These are phyloP conservation scores for Puccinia hordei DNA, from an alignment of 1,284 basidiomycete genomes.

Conservation along the genomic window DNA sequence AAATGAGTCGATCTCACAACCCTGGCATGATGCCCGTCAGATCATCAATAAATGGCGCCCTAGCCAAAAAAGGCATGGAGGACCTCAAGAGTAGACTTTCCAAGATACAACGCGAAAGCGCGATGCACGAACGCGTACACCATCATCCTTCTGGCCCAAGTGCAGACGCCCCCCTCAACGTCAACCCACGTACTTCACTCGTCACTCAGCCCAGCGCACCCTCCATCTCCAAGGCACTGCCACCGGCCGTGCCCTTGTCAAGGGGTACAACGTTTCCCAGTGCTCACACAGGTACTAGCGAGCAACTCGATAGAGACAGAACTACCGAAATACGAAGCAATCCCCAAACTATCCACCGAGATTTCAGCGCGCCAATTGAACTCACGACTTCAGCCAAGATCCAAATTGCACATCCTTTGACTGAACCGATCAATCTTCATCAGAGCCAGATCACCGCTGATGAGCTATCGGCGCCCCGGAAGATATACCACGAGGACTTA, in stretches of 20 bases:
- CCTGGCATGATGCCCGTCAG: slow-evolving; percentile 26
- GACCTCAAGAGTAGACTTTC: slow-evolving; percentile 45
- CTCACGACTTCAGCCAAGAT: slow-evolving; percentile 7
- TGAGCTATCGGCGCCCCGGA: background rate
- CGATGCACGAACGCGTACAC: slow-evolving; percentile 46
- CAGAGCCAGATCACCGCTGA: background rate
- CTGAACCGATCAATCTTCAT: slow-evolving; percentile 21
- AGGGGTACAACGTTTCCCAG: slow-evolving; percentile 10
- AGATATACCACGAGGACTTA: background rate
- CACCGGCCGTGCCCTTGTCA: background rate
- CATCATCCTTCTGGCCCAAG: slow-evolving; percentile 7
- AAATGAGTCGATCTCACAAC: slow-evolving; percentile 42
- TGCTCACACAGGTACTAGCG: background rate
- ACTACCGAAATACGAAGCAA: background rate
- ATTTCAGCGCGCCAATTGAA: slow-evolving; percentile 23
- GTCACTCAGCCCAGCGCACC: slow-evolving; percentile 15
- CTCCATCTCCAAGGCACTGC: slow-evolving; percentile 3
- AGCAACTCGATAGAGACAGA: slow-evolving; percentile 16
- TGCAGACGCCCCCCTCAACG: slow-evolving; percentile 18
- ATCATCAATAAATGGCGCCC: slow-evolving; percentile 14
- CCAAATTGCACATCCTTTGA: background rate
- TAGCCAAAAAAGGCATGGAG: slow-evolving; percentile 35
- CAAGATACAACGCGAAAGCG: slow-evolving; percentile 45
- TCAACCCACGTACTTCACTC: slow-evolving; percentile 27
- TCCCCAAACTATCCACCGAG: background rate